A percentile compares a stretch with the other conserved stretches of the same genome.
These are phyloP conservation scores for Solanum hybrid DNA, from an alignment of 305 asterid species.

Conservation along the genomic window DNA sequence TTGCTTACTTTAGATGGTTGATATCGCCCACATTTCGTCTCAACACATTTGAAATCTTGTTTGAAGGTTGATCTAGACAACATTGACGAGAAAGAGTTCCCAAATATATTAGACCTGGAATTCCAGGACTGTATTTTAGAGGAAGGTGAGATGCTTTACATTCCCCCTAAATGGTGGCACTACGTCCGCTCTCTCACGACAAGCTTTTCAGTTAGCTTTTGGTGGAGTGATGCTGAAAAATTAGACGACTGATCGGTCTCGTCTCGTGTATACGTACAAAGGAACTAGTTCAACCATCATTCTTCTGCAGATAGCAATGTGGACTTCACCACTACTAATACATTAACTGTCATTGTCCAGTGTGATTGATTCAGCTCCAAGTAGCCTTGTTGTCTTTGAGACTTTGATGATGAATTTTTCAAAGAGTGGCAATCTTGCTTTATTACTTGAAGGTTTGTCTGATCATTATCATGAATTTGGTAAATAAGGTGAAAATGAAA, in stretches of 20 bases:
- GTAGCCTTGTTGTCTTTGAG: background rate
- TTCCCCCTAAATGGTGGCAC: conserved; percentile 99
- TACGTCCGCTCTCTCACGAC: conserved; percentile 82
- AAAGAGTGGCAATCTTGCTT: background rate
- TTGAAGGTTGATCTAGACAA: conserved; percentile 90
- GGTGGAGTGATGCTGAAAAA: conserved; percentile 56
- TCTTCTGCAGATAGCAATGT: background rate
- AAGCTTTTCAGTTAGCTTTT: conserved; percentile 96
- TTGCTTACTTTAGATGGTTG: background rate
- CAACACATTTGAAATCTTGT: background rate
- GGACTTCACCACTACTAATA: background rate
- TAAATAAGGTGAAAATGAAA: background rate
- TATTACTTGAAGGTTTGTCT: background rate
- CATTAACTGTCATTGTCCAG: background rate
- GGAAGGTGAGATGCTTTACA: conserved; percentile 99
- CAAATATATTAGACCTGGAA: conserved; percentile 48
- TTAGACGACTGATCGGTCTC: background rate
- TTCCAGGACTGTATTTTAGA: conserved; percentile 84
- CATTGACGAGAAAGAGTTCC: conserved; percentile 57
- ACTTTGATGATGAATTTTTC: background rate
- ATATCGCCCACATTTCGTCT: background rate
- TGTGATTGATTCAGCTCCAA: background rate
- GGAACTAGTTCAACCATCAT: background rate
- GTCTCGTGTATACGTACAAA: background rate
- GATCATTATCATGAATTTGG: background rate